These are phyloP conservation scores for Pholiota adiposa DNA, from an alignment of 1,284 basidiomycete species.

Conservation along the genomic window DNA sequence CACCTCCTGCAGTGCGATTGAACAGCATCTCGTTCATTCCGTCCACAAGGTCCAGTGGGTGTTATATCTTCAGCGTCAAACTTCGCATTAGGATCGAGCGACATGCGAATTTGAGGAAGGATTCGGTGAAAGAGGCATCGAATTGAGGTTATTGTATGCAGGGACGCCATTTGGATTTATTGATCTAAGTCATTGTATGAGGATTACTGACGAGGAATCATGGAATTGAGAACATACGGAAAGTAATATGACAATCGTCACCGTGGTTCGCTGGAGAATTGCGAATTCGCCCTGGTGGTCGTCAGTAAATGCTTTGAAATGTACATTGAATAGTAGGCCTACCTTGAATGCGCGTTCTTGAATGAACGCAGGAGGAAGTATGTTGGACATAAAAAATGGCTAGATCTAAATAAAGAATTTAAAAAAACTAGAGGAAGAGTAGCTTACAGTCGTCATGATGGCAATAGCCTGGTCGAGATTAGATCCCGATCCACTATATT, in stretches of 20 bases:
- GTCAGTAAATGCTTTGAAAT: not conserved
- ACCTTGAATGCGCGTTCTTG: slow-evolving; percentile 34
- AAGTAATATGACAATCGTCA: slow-evolving; percentile 33
- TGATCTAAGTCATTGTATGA: not conserved
- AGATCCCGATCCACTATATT: slow-evolving; percentile 35
- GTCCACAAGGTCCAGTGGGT: slow-evolving; percentile 24
- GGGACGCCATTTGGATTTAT: not conserved
- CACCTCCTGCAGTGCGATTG: no score
- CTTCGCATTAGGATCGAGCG: slow-evolving; percentile 42
- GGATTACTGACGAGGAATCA: not conserved
- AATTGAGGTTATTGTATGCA: slow-evolving; percentile 16
- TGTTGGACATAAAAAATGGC: slow-evolving; percentile 40
- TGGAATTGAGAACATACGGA: no score
- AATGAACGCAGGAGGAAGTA: slow-evolving; percentile 35
- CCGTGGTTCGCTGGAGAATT: slow-evolving; percentile 34
- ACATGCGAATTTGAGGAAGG: slow-evolving; percentile 42
- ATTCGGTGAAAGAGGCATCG: slow-evolving; percentile 17
- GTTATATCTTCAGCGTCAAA: slow-evolving; percentile 23
- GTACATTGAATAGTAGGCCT: not conserved
- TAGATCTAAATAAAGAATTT: slow-evolving; percentile 22
- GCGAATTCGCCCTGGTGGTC: slow-evolving; percentile 41
- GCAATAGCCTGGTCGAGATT: no score
- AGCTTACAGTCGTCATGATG: slow-evolving; percentile 48
- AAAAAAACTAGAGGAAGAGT: slow-evolving; percentile 32
- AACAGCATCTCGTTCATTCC: no score